Evolutionary conservation across 176 grass and related monocot genomes (phyloP).

Genomic region (Zea luxurians): DNA sequence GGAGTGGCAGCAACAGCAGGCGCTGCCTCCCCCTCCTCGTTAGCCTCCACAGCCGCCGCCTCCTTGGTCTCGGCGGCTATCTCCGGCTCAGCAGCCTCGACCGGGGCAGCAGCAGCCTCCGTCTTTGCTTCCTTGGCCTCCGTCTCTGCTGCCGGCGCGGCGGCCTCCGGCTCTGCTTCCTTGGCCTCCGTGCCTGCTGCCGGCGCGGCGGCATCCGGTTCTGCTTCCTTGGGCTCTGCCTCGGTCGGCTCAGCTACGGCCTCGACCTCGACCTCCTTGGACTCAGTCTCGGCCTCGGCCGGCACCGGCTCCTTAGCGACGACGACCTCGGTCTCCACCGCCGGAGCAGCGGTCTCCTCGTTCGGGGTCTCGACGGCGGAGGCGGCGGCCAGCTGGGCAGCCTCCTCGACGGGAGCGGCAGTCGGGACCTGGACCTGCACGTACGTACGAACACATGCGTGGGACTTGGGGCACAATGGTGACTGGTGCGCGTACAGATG

Average conservation of each 20-base stretch:
- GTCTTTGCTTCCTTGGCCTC: background rate
- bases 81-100: too few species aligned
- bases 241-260: too few species aligned
- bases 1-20: background rate
- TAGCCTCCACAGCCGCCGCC: too few species aligned
- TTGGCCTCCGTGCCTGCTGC: slow-evolving; percentile 9
- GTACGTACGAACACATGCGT: background rate
- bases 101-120: too few species aligned
- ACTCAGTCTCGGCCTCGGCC: slow-evolving; percentile 7
- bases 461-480: too few species aligned
- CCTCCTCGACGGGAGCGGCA: slow-evolving; percentile 32
- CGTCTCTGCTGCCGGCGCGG: too few species aligned
- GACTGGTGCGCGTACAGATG: too few species aligned
- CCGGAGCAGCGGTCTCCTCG: slow-evolving; percentile 19
- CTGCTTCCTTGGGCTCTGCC: background rate
- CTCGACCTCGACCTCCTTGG: background rate
- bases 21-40: background rate
- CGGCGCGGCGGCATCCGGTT: background rate
- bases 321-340: background rate
- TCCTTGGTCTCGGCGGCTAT: too few species aligned
- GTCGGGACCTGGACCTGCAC: slow-evolving; percentile 52
- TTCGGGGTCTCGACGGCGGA: slow-evolving; percentile 26
- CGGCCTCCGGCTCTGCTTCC: background rate
- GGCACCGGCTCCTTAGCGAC: too few species aligned
- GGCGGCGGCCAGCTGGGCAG: slow-evolving; percentile 11